Percentiles rank a stretch among this genome's conserved stretches.
These are phyloP conservation scores for Handroanthus guayacan DNA, from an alignment of 257 asterid species.

Conservation along the genomic window DNA sequence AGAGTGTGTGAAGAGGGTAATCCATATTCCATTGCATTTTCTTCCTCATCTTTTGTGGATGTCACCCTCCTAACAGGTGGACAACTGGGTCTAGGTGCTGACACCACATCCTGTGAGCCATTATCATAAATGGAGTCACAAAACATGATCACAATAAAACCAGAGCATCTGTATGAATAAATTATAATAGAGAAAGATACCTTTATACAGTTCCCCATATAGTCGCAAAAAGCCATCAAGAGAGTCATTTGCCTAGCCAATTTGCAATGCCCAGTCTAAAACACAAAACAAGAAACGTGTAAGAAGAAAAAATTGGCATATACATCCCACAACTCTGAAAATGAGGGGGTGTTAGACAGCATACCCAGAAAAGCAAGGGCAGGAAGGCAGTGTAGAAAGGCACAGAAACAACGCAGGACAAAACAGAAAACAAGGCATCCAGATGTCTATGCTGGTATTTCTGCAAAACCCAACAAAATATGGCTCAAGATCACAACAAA, in stretches of 20 bases:
- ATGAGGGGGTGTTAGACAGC: constrained; percentile 14
- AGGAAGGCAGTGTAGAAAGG: constrained; percentile 97
- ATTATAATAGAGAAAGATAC: constrained; percentile 31
- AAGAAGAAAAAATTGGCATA: background rate
- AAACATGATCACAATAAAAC: constrained; percentile 6
- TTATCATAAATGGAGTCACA: constrained; percentile 29
- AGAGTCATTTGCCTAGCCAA: constrained; percentile 97
- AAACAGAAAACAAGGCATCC: constrained; percentile 83
- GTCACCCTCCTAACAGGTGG: constrained; percentile 87
- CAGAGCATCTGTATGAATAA: background rate
- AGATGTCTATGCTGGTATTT: constrained; percentile 60
- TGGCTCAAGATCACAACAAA: background rate
- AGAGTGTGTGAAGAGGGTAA: constrained; percentile 96
- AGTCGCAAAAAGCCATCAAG: constrained; percentile 90
- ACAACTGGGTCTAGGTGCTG: constrained; percentile 85
- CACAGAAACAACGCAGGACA: constrained; percentile 92
- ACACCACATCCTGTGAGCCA: constrained; percentile 77
- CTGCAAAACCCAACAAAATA: constrained; percentile 55
- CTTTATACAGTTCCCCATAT: constrained; percentile 78
- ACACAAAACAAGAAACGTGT: constrained; percentile 31
- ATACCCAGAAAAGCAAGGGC: constrained; percentile 96
- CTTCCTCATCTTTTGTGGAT: constrained; percentile 82
- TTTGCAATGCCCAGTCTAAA: constrained; percentile 90
- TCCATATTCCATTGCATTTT: constrained; percentile 92
- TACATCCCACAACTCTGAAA: background rate